These are phyloP conservation scores for Penicillium sp. DNA, from an alignment of 2,329 filamentous ascomycete genomes.

Conservation along the genomic window DNA sequence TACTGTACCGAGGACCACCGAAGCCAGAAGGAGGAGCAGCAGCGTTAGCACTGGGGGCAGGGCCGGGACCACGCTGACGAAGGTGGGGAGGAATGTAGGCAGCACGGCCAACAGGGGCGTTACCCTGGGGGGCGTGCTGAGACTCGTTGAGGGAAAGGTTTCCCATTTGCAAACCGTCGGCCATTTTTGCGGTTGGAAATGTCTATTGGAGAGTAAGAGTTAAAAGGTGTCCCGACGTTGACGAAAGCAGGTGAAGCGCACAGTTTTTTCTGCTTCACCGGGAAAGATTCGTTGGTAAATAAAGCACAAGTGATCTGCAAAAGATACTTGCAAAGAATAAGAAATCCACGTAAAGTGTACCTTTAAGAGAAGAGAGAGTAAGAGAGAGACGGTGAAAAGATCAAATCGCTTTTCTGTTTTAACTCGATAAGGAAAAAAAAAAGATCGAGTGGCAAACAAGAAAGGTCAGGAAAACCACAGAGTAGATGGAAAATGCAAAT, in stretches of 20 bases:
- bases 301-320: constrained; percentile 11
- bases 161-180: constrained; percentile 42
- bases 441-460: constrained; percentile 23
- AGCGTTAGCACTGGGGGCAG: constrained; percentile 23
- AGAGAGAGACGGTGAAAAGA: constrained; percentile 25
- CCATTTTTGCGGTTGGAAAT: constrained; percentile 33
- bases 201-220: constrained; percentile 8
- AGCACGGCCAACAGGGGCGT: constrained; percentile 52
- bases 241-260: constrained; percentile 6
- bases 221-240: constrained; percentile 6
- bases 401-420: constrained; percentile 20
- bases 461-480: constrained; percentile 16
- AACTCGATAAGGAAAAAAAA: constrained; percentile 23
- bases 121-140: constrained; percentile 54
- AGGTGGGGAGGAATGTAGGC: constrained; percentile 67
- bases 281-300: constrained; percentile 8
- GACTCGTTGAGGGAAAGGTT: constrained; percentile 56
- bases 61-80: constrained; percentile 43
- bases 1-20: constrained; percentile 35
- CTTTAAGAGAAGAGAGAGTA: constrained; percentile 8
- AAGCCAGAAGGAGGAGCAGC: constrained; percentile 36
- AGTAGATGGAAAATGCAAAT: constrained; percentile 29
- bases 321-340: constrained; percentile 11
- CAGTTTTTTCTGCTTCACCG: constrained; percentile 16
- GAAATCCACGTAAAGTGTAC: constrained; percentile 11